Base-by-base conservation (phyloP, 345 rosid genomes). In the Physaria fendleri region DNA sequence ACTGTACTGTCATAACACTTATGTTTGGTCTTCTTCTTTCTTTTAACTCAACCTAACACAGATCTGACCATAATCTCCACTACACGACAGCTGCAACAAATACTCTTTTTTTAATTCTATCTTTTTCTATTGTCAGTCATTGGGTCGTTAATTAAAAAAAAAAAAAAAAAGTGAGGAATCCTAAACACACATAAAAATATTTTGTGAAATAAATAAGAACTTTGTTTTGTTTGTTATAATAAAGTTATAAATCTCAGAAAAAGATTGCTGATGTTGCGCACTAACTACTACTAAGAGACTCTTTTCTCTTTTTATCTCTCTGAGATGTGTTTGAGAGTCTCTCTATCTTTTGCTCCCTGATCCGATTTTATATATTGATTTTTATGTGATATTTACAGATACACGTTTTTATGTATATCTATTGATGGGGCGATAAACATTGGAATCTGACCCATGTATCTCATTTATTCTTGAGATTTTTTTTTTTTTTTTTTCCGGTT, bases 391-490 rank as follows among this genome's bases (percentile, higher is more conserved):
- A 55, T 44, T 56, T 56, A 63, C 54, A 63, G 25, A 63, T 56
- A 70, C 74, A 70, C 64, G 69, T 70, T 62, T 39, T 39, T n/a
- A 17, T 37, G 38, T 70, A 46, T 63, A 54, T 46, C 27, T 56
- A 48, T 71, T 28, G 74, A 63, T 63, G 40, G 69, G 10, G 69
- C 73, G 22, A 45, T 22, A 28, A 62, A 62, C 74, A 70, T 56
- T 48, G 33, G 53, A 62, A 70, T 63, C 74, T 63, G 69, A 70
- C 74, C 54, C 54, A 56, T 71, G 60, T 41, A 63, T 70, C 74
- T 63, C 59, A 10, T 62, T 39, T 56, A 45, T 56, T 17, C 12
- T 56, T 62, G 57, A 69, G 56, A 54, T n/a, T 69, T 58, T 58
- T 15, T n/a, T 1, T 65, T 37, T 23, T 11, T 18, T 1, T 2